A percentile compares a stretch with the other conserved stretches of the same genome.
Conservation (phyloP, 2,329 filamentous ascomycete species). For the Fusarium metavorans region DNA sequence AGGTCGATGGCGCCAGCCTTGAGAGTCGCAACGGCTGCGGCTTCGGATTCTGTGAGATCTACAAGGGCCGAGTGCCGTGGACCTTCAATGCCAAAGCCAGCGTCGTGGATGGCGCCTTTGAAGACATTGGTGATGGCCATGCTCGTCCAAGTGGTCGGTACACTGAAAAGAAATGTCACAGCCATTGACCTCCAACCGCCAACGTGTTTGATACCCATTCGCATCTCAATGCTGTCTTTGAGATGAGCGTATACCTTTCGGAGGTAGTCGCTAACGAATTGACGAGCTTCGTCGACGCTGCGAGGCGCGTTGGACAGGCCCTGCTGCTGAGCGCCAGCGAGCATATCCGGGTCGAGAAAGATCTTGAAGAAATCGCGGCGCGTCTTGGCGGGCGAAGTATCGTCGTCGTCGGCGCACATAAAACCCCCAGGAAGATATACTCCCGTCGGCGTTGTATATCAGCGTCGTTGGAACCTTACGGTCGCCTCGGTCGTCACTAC, state of each 20-base stretch:
- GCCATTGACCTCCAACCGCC: constrained; percentile 58
- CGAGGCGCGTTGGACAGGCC: constrained; percentile 58
- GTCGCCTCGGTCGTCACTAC: constrained; percentile 63
- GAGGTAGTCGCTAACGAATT: constrained; percentile 63
- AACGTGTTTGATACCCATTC: constrained; percentile 51
- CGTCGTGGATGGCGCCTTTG: constrained; percentile 58
- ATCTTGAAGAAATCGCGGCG: constrained; percentile 68
- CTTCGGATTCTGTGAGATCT: constrained; percentile 62
- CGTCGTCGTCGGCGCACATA: constrained; percentile 61
- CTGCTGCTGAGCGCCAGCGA: constrained; percentile 56
- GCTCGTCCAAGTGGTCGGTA: constrained; percentile 68
- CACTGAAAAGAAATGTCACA: constrained; percentile 67
- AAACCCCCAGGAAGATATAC: constrained; percentile 66
- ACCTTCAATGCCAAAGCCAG: constrained; percentile 62
- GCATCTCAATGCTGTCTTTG: constrained; percentile 57
- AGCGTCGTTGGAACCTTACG: constrained; percentile 67
- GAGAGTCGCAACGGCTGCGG: constrained; percentile 60
- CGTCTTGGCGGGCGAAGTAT: constrained; percentile 45
- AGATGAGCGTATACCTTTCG: constrained; percentile 61
- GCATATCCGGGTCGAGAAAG: constrained; percentile 61
- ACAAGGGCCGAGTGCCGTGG: constrained; percentile 53
- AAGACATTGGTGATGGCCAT: constrained; percentile 64
- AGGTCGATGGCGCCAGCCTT: constrained; percentile 56
- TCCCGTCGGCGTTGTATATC: constrained; percentile 57
- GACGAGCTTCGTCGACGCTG: constrained; percentile 57